Percentiles rank a stretch among this genome's conserved stretches.
Evolutionary conservation across 768 basidiomycete genomes (phyloP).

Genomic region (Leccinum rimulosum): DNA sequence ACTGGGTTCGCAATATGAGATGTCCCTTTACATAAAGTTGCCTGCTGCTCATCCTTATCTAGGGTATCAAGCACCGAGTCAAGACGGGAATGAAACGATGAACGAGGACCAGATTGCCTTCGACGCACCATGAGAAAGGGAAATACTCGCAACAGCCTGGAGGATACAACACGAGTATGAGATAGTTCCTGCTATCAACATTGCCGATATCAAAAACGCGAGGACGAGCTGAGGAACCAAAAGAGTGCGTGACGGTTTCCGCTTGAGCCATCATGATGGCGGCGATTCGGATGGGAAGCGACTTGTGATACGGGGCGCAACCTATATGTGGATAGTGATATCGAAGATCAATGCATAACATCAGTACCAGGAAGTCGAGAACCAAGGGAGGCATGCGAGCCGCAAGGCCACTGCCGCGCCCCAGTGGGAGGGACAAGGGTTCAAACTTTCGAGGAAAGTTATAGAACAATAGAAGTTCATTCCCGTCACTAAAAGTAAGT

Average conservation of each 20-base stretch:
- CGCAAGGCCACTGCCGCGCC: background rate
- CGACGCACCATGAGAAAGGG: conserved; percentile 12
- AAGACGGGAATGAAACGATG: background rate
- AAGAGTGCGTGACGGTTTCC: conserved; percentile 34
- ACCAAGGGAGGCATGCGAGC: background rate
- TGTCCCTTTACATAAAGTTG: too few species aligned
- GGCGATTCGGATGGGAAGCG: background rate
- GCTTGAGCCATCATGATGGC: conserved; percentile 13
- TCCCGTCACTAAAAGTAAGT: background rate
- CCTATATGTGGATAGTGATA: conserved; percentile 3
- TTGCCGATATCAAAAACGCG: conserved; percentile 38
- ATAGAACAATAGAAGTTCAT: background rate
- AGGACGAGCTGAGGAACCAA: conserved; percentile 31
- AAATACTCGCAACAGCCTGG: background rate
- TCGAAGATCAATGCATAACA: background rate
- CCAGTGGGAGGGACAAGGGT: background rate
- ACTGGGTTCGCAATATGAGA: too few species aligned
- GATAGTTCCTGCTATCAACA: conserved; percentile 32
- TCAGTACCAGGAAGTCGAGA: conserved; percentile 1
- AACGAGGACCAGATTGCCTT: conserved; percentile 1
- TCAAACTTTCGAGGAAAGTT: background rate
- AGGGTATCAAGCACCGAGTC: conserved; percentile 28
- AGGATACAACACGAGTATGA: conserved; percentile 20
- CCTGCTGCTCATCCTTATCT: conserved; percentile 35
- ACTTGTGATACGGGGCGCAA: background rate